Percentiles rank a stretch among this genome's conserved stretches.
Evolutionary conservation across 192 early-diverging fungal genomes (phyloP).

Genomic region (Dissophora ornata): DNA sequence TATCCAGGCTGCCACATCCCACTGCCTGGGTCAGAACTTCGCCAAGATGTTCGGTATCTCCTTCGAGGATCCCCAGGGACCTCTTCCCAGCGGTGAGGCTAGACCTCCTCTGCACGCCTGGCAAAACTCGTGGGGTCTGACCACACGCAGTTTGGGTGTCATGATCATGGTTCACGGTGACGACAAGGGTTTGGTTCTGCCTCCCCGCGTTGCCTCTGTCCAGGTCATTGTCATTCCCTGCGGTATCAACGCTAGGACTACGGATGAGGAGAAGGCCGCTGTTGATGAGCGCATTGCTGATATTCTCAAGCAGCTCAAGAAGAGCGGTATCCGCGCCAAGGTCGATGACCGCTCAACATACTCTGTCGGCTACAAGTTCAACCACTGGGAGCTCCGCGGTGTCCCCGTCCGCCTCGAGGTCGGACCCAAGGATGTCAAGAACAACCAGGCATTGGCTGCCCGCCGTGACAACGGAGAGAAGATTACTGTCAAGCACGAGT

Average conservation of each 20-base stretch:
- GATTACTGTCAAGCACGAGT: constrained; percentile 68
- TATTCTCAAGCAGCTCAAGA: constrained; percentile 73
- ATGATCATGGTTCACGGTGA: constrained; percentile 99
- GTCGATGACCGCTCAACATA: constrained; percentile 84
- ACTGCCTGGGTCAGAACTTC: constrained; percentile 99
- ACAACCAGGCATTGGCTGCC: constrained; percentile 79
- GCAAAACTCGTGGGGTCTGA: constrained; percentile 99
- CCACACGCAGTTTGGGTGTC: constrained; percentile 97
- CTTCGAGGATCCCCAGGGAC: constrained; percentile 85
- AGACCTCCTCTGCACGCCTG: constrained; percentile 85
- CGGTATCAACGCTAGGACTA: constrained; percentile 91
- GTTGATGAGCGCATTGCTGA: constrained; percentile 79
- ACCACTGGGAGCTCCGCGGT: constrained; percentile 99
- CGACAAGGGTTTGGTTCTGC: constrained; percentile 97
- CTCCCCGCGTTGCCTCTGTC: constrained; percentile 89
- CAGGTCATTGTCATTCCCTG: constrained; percentile 95
- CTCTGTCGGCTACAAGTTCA: constrained; percentile 98
- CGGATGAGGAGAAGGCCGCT: constrained; percentile 74
- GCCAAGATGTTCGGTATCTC: constrained; percentile 98
- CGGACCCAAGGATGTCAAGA: constrained; percentile 94
- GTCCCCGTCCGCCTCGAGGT: constrained; percentile 97
- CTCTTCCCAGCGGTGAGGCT: constrained; percentile 61
- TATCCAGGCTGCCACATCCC: constrained; percentile 98
- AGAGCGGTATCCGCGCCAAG: constrained; percentile 81
- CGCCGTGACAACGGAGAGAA: constrained; percentile 84